phyloP scores from a whole-genome alignment of 768 basidiomycete genomes.

The Ramaria rubella region DNA sequence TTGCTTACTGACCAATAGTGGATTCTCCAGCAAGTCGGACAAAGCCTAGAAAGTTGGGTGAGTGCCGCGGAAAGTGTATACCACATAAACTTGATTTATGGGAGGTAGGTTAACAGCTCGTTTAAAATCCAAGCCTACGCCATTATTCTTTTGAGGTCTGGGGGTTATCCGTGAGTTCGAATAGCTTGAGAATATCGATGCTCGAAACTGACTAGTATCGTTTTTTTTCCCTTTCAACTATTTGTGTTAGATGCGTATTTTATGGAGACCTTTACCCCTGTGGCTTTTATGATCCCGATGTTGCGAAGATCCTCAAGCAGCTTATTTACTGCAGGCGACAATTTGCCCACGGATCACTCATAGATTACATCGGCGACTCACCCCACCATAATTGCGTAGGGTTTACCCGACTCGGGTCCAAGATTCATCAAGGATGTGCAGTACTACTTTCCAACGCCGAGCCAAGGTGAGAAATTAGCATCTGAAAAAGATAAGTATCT shows the following conservation, averaged over 20 bases:
- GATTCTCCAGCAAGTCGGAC: constrained; percentile 51
- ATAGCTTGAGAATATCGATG: constrained; percentile 12
- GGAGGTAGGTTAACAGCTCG: constrained; percentile 48
- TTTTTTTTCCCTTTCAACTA: background rate
- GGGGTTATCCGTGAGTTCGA: constrained; percentile 77
- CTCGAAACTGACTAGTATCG: background rate
- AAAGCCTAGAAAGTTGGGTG: constrained; percentile 81
- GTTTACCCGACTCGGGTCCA: constrained; percentile 59
- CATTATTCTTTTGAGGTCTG: constrained; percentile 61
- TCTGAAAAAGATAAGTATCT: background rate
- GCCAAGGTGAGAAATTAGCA: background rate
- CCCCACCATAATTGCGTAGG: constrained; percentile 58
- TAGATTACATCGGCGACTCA: constrained; percentile 49
- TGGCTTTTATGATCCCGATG: constrained; percentile 51
- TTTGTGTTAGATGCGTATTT: constrained; percentile 68
- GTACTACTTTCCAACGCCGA: constrained; percentile 36
- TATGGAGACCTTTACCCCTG: constrained; percentile 80
- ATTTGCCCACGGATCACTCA: constrained; percentile 58
- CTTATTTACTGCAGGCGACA: constrained; percentile 57
- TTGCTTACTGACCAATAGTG: background rate
- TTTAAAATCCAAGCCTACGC: constrained; percentile 84
- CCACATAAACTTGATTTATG: background rate
- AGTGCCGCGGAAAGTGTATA: constrained; percentile 15
- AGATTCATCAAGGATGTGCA: constrained; percentile 54
- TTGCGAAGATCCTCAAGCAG: constrained; percentile 43